Evolutionary conservation across 768 basidiomycete species (phyloP), one percentile per base, ranked within the genome.

Genomic region (Thelephora ganbajun): DNA sequence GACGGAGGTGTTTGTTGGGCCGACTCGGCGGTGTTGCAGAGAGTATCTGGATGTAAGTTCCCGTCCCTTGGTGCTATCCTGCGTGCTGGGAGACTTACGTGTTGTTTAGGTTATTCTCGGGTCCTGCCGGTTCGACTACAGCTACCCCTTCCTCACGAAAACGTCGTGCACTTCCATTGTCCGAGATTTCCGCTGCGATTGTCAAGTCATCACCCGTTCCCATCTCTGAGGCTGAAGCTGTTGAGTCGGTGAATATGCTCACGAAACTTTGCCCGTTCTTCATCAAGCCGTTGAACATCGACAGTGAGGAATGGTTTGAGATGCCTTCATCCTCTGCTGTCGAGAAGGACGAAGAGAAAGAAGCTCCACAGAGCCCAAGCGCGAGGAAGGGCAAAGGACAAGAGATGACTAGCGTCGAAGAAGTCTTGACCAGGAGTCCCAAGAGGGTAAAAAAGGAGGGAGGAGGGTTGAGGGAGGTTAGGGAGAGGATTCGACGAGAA

Each of bases 171-270:
- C 65, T 88, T 45, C 85, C 81, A 13, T 61, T 68, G 13, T 69
- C 69, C 30, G 85, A 89, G 57, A 81, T 88, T 30, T 68, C 69
- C 3, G 63, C 73, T 19, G 80, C 85, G 11, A 66, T 90, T 50
- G 63, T 88, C 47, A 88, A 89, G 63, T 88, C 85, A 0, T 86
- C 85, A 0, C 79, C 82, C 1, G 79, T 89, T 5, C 85, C 87
- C 6, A 76, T 87, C 51, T 89, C 86, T 16, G 63, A 69, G 22
- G 79, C 80, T 9, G 87, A 90, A 62, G 85, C 87, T 1, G 74
- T 71, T 42, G 84, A 89, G 57, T 87, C 84, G 1, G 60, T 90
- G 42, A 63, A 64, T 20, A 69, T 90, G 61, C 69, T 90, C 45
- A 67, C 72, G 14, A 69, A 71, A 36, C 64, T 88, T 11, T 89